Base-by-base conservation (phyloP, 73 alveolate species). In the Paramecium sonneborni region DNA sequence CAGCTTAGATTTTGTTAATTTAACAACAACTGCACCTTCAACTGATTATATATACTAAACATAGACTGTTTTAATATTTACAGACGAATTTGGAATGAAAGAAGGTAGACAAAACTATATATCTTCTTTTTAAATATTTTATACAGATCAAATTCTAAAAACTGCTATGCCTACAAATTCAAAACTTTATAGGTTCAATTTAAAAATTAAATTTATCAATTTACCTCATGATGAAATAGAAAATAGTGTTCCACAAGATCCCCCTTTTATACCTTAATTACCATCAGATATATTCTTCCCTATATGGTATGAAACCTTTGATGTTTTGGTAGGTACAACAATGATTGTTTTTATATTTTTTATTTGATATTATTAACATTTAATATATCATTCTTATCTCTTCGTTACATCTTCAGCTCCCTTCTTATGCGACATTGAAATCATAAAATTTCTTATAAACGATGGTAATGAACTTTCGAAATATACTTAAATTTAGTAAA, bases 211-310 rank as follows among this genome's bases (percentile, higher is more conserved):
- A 67, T 67, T 67, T 32, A 67, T 67, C 10, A 24, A 5, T 12
- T 26, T 67, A 15, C 48, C 84, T 30, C 44, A 30, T 26, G 84
- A 67, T 67, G 84, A 67, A 7, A 67, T 67, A 3, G 38, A 67
- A 32, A 67, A 67, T 24, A 4, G 10, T 24, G 9, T 67, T 26
- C 84, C 84, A 67, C 23, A 26, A 14, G 46, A 35, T 32, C 87
- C 87, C 5, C 46, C 87, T 30, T 74, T 74, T 14, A 74, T 74
- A 21, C 87, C 87, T 11, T 20, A 74, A 11, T 35, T 74, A 24
- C 87, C 87, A 14, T 35, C 55, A 21, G 87, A 74, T 74, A 74
- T 74, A 15, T 74, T 74, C 57, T 74, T 35, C 87, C 87, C 87
- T 14, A 74, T 74, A 15, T 74, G 87, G 87, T 74, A 74, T 74